phyloP scores from a whole-genome alignment of 129 eudicot genomes.

The Flaveria sonorensis region DNA sequence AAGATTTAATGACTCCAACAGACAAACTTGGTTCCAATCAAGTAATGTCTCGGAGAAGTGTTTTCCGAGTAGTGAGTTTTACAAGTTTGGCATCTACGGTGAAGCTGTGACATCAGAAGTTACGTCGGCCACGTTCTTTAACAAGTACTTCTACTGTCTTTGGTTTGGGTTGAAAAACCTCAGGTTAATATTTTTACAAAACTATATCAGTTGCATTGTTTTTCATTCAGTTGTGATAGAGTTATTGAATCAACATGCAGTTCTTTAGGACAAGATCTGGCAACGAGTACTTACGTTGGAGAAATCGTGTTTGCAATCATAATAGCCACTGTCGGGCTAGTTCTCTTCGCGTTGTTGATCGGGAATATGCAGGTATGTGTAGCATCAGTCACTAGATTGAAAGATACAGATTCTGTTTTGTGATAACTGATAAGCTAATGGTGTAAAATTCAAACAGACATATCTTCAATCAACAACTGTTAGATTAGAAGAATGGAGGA shows the following conservation, averaged over 20 bases:
- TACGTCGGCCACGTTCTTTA: conserved; percentile 64
- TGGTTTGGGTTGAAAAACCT: conserved; percentile 94
- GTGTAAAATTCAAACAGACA: conserved; percentile 43
- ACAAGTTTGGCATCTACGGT: conserved; percentile 81
- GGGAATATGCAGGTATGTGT: conserved; percentile 86
- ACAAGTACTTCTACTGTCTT: conserved; percentile 86
- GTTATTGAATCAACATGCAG: conserved; percentile 32
- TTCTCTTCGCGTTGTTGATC: conserved; percentile 87
- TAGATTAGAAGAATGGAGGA: conserved; percentile 96
- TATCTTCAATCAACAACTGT: conserved; percentile 88
- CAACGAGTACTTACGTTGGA: conserved; percentile 67
- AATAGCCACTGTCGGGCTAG: conserved; percentile 69
- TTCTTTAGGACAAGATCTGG: conserved; percentile 74
- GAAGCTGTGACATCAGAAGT: conserved; percentile 67
- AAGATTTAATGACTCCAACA: conserved; percentile 30
- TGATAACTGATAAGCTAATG: not conserved
- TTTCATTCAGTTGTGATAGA: not conserved
- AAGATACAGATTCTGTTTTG: not conserved
- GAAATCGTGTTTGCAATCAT: conserved; percentile 73
- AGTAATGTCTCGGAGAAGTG: conserved; percentile 68
- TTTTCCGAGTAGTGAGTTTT: conserved; percentile 49
- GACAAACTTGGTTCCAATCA: conserved; percentile 56
- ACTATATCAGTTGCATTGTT: not conserved
- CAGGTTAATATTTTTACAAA: conserved; percentile 41
- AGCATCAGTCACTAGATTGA: not conserved